Evolutionary conservation across 2,329 filamentous ascomycete species (phyloP).

Genomic region (Eutypella sp.): DNA sequence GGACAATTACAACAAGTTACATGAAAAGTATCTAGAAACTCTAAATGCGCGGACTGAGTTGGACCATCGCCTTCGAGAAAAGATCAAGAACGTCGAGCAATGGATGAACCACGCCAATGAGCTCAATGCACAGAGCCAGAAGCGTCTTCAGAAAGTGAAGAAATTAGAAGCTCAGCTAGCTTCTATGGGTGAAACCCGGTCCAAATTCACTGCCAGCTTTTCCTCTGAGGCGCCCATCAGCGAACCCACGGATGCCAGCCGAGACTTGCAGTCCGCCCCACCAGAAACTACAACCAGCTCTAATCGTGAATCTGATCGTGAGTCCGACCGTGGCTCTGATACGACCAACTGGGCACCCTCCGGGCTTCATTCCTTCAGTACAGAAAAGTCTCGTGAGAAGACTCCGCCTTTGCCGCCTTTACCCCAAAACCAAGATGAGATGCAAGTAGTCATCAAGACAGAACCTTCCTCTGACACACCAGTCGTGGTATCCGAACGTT

Average conservation of each 20-base stretch:
- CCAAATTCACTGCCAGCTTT: conserved; percentile 15
- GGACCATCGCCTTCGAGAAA: conserved; percentile 35
- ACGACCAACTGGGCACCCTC: too few relatives aligned
- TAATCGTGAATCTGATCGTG: too few relatives aligned
- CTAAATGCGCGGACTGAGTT: conserved; percentile 20
- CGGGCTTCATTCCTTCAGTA: too few relatives aligned
- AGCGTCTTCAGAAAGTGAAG: conserved; percentile 32
- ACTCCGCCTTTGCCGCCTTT: conserved; percentile 25
- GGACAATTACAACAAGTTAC: conserved; percentile 36
- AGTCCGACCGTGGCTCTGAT: not conserved
- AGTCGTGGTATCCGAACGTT: conserved; percentile 46
- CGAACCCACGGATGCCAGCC: not conserved
- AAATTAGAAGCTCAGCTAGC: conserved; percentile 34
- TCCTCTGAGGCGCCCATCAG: conserved; percentile 13
- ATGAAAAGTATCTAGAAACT: conserved; percentile 17
- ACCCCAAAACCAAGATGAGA: conserved; percentile 8
- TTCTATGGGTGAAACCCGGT: conserved; percentile 4
- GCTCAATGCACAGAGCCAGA: conserved; percentile 29
- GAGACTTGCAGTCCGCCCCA: too few relatives aligned
- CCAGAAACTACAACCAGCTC: too few relatives aligned
- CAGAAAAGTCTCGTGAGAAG: conserved; percentile 6
- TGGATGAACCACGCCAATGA: conserved; percentile 43
- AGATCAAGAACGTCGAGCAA: conserved; percentile 35
- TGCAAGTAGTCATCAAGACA: conserved; percentile 33
- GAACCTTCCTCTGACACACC: conserved; percentile 51